Base-by-base conservation (phyloP, 371 early-diverging fungal genomes). In the Syncephalastrum sp. region DNA sequence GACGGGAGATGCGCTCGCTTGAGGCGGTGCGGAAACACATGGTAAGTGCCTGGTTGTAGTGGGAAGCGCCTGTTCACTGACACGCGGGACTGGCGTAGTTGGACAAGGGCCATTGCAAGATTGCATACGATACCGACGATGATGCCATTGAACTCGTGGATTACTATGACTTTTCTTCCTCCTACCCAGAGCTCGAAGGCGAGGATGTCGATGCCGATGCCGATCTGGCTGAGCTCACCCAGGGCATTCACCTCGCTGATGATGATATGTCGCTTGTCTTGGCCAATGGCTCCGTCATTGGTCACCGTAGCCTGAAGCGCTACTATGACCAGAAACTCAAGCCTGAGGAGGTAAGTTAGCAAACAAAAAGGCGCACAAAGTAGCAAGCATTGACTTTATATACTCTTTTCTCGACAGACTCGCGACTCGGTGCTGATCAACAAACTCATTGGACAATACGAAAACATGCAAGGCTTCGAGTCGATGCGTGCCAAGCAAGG, bases 1-100 rank as follows among this genome's bases (percentile, higher is more conserved):
- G 97, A 0, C 83, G 91, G 47, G 84, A 85, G 51, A 75, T 92
- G 70, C 82, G 90, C 61, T 87, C 89, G 24, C 61, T 95, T 57
- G 98, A 97, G 56, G 93, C 96, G 16, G 96, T 96, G 21, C 82
- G 96, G 60, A 84, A 79, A 52, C 99, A 98, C 65, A 98, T 98
- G 98, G 86, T 89, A 69, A 58, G 69, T 33, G 27, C 27, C 0
- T 10, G 38, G 12, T 10, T 33, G 6, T 2, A 0, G 46, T 33
- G 6, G 6, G 7, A 10, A 33, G 38, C 10, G 10, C 38, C 19
- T n/a, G 49, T 4, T 7, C 3, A 16, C 3, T 17, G 10, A 50
- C 23, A n/a, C 23, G 19, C 12, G 38, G 33, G 38, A 21, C 21
- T 33, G 38, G 38, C 8, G 38, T 68, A 87, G 88, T 65, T 77